Evolutionary conservation across 2,329 filamentous ascomycete species (phyloP).

Genomic region (Xylaria sp.): DNA sequence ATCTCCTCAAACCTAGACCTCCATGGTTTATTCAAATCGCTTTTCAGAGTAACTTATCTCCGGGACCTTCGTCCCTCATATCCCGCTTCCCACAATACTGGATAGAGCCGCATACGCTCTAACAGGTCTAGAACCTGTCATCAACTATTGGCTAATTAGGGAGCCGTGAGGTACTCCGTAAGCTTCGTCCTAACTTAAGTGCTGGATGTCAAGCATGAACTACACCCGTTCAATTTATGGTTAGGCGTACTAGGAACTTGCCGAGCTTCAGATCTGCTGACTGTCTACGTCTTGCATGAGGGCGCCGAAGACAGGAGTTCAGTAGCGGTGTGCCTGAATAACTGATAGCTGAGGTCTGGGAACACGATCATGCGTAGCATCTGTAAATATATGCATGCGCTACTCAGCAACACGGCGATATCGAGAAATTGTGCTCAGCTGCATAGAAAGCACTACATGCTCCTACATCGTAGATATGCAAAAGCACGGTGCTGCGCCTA

Average conservation of each 20-base stretch:
- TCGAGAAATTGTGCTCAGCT: slow-evolving; percentile 12
- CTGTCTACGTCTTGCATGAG: background rate
- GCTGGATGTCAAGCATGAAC: slow-evolving; percentile 14
- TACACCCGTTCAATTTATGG: slow-evolving; percentile 7
- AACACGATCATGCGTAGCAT: background rate
- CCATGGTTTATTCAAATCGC: too few relatives aligned
- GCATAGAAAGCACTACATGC: slow-evolving; percentile 11
- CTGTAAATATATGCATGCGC: background rate
- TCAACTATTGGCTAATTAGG: background rate
- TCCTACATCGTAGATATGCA: slow-evolving; percentile 15
- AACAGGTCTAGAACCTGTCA: too few relatives aligned
- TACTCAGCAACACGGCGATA: slow-evolving; percentile 22
- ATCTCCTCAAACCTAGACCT: background rate
- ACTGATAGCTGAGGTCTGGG: slow-evolving; percentile 20
- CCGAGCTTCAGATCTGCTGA: background rate
- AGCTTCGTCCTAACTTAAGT: slow-evolving; percentile 13
- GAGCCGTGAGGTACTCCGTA: too few relatives aligned
- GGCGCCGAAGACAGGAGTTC: background rate
- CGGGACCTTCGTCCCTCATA: background rate
- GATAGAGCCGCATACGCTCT: background rate
- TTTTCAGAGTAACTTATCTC: background rate
- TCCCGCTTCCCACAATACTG: background rate
- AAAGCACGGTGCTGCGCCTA: slow-evolving; percentile 11
- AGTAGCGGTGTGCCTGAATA: background rate
- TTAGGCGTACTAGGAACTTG: background rate